Conservation (phyloP, 306 rosid species). For the Fagus sylvatica region DNA sequence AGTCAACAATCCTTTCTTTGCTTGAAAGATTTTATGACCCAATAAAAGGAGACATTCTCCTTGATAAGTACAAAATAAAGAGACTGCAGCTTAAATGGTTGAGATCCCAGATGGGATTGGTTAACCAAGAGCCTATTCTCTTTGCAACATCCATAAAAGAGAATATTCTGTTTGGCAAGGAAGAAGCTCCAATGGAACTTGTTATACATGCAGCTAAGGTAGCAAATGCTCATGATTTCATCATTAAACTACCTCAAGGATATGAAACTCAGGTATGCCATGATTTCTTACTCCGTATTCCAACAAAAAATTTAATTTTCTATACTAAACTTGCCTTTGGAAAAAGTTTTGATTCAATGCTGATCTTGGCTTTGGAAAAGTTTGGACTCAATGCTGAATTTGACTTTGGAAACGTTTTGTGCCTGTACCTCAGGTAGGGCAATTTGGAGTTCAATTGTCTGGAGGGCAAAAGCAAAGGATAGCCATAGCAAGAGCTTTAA, state of each 20-base stretch:
- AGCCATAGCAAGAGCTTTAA: constrained; percentile 79
- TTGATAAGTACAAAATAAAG: constrained; percentile 63
- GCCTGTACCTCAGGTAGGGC: constrained; percentile 57
- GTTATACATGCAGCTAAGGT: constrained; percentile 60
- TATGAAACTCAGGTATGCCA: constrained; percentile 73
- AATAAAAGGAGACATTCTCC: constrained; percentile 51
- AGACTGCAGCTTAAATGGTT: constrained; percentile 61
- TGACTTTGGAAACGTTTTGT: not conserved
- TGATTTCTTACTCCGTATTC: not conserved
- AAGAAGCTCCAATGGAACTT: constrained; percentile 63
- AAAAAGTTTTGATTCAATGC: too few species aligned
- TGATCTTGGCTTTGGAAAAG: not conserved
- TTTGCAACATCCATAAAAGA: constrained; percentile 84
- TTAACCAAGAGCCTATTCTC: constrained; percentile 78
- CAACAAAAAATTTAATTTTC: too few species aligned
- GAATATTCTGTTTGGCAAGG: constrained; percentile 75
- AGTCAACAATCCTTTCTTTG: constrained; percentile 72
- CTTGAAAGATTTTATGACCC: constrained; percentile 92
- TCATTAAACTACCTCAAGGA: constrained; percentile 56
- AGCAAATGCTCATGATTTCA: constrained; percentile 85
- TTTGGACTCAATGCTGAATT: not conserved
- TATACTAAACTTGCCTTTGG: too few species aligned
- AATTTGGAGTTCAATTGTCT: constrained; percentile 75
- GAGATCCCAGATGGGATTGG: constrained; percentile 80
- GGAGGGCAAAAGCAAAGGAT: constrained; percentile 93